Evolutionary conservation across 768 basidiomycete genomes (phyloP), one percentile per base, ranked within the genome.

Genomic region (Cystoderma amianthinum): DNA sequence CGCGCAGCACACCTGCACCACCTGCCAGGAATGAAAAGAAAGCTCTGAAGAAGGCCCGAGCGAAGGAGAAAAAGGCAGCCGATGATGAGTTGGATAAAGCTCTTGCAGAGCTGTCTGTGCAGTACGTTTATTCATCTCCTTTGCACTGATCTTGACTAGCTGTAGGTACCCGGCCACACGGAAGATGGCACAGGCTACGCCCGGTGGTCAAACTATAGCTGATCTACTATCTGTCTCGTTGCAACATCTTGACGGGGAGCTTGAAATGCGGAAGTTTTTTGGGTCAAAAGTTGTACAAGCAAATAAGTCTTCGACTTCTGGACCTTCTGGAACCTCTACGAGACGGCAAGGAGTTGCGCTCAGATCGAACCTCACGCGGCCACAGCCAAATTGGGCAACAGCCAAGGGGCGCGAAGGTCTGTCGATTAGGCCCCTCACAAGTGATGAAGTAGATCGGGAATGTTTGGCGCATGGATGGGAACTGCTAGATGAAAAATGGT

Each of bases 191-290:
- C 58, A 56, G 28, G 43, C 57, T 3, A 52, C 59, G n/a, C 16
- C 53, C 48, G 44, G 48, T 46, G 55, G 58, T 30, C 58, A 61
- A 24, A 58, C 65, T 16, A 55, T 78, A 40, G 58, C 73, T 9
- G 58, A 73, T 36, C 75, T 96, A 1, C 70, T 95, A 15, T 67
- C 86, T 0, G 82, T 95, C n/a, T 90, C 88, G 1, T 68, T 83
- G 1, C 67, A 82, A 30, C 73, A 90, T 50, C 78, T 99, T 12
- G 92, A 98, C 47, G 71, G 82, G 9, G 92, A 95, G 44, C 84
- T 85, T 0, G 96, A 99, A 56, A 76, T 98, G 63, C 81, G 86
- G 42, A 84, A 81, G 48, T 95, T 97, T 71, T 99, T 99, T 55
- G 95, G 95, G 2, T 76, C 88, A 15, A 87, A 83, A 53, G 93